Evolutionary conservation across 75 land plant species (phyloP).

Genomic region (Pinus albicaulis): DNA sequence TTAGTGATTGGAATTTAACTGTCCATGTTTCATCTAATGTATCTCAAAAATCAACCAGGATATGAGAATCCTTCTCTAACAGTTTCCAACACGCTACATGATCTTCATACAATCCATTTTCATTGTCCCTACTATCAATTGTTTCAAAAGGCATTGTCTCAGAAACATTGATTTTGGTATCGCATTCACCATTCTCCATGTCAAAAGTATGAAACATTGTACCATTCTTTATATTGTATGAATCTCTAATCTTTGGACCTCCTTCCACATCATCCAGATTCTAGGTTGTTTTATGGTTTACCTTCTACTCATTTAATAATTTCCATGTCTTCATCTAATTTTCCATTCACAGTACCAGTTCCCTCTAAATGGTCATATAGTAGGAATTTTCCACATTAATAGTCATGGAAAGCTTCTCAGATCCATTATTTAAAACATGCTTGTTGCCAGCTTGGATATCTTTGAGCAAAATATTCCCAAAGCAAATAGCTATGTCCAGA

Average conservation of each 20-base stretch:
- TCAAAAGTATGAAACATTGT: background rate
- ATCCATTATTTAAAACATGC: background rate
- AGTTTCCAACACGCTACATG: background rate
- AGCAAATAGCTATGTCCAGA: background rate
- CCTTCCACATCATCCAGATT: slow-evolving; percentile 2
- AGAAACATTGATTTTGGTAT: background rate
- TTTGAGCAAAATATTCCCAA: background rate
- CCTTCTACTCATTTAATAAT: background rate
- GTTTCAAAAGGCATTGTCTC: background rate
- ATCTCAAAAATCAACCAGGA: slow-evolving; percentile 58
- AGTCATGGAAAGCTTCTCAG: background rate
- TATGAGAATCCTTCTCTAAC: slow-evolving; percentile 30
- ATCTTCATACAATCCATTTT: background rate
- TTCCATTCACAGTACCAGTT: background rate
- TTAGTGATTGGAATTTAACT: slow-evolving; percentile 33
- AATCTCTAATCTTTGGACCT: background rate
- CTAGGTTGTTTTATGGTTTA: background rate
- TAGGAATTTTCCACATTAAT: background rate
- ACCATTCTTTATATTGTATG: background rate
- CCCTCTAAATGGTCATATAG: background rate
- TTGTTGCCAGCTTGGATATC: background rate
- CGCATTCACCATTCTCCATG: background rate
- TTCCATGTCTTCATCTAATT: slow-evolving; percentile 3
- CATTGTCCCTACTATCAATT: background rate
- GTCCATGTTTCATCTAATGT: slow-evolving; percentile 88